Base-by-base conservation (phyloP, 306 rosid species). In the Sicyos edulis region DNA sequence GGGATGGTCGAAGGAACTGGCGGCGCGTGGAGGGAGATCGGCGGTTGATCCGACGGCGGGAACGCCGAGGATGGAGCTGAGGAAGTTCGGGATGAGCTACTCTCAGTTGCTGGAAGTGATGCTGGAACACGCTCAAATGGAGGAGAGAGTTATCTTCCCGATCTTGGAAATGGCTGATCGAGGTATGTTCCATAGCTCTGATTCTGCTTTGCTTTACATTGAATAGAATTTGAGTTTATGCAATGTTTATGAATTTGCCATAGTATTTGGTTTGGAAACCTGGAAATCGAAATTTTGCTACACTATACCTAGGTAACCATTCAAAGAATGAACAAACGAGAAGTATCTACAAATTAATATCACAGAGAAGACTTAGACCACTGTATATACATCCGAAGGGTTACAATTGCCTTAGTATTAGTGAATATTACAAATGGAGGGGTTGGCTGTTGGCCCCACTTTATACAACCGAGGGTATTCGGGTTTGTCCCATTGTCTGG, bases 91-190 rank as follows among this genome's bases (percentile, higher is more conserved):
- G 9, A 78, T 53, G 78, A 91, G 90, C 83, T 91, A 91, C 76
- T 87, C 96, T 40, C 90, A 89, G 83, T 54, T 91, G 70, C 78
- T 87, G 71, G 96, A 91, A 44, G 45, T 91, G 68, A 80, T 91
- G 96, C 73, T 91, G 80, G 97, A 91, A 32, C 97, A 91, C 74
- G 97, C 96, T 29, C 91, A 82, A 77, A 89, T 91, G 96, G 97
- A 91, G 65, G 97, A 91, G 76, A 84, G 79, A 54, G 71, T 91
- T 21, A 80, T 89, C n/a, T 91, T 91, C 75, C 97, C 97, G 19
- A 71, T 91, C 74, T 79, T 91, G 69, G 91, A 91, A 50, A 66
- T 6, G 51, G 92, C 92, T 50, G 97, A 91, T 84, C 83, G 88
- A 83, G 96, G 97, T 91, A 63, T 32, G 8, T 37, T 10, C 69